phyloP scores from a whole-genome alignment of 371 early-diverging fungal genomes.

The Conidiobolus incongruus region DNA sequence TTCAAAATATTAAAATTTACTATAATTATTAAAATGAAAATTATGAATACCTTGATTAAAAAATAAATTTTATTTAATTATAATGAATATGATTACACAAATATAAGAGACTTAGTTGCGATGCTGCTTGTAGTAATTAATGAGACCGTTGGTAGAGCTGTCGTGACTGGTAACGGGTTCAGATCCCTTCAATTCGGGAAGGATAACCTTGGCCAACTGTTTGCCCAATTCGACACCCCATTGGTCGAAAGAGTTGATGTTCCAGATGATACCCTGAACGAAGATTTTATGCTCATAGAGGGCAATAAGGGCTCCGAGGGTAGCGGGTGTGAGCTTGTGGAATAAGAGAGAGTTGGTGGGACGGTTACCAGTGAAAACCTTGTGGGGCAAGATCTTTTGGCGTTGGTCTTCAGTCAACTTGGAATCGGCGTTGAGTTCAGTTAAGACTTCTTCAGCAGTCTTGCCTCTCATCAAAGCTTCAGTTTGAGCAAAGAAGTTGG shows the following conservation, averaged over 20 bases:
- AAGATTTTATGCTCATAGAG: conserved; percentile 99
- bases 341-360: conserved; percentile 94
- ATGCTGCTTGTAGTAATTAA: conserved; percentile 59
- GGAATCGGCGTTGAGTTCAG: conserved; percentile 34
- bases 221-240: conserved; percentile 99
- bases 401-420: conserved; percentile 17
- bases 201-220: conserved; percentile 90
- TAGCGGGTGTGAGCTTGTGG: conserved; percentile 76
- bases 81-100: neutral
- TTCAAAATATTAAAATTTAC: too few species aligned
- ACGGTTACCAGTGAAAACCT: conserved; percentile 88
- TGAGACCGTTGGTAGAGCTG: conserved; percentile 78
- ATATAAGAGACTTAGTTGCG: conserved; percentile 12
- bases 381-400: conserved; percentile 63
- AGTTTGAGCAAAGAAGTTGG: conserved; percentile 98
- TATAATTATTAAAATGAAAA: too few species aligned
- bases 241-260: conserved; percentile 93
- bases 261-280: conserved; percentile 93
- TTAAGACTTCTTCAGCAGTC: conserved; percentile 42
- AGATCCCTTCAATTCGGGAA: conserved; percentile 49
- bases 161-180: conserved; percentile 51
- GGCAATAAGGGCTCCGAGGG: conserved; percentile 86
- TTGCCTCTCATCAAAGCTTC: conserved; percentile 93
- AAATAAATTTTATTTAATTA: too few species aligned
- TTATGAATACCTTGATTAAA: too few species aligned